A percentile compares a stretch with the other conserved stretches of the same genome.
Evolutionary conservation across 1,139 yeast genomes (phyloP).

Genomic region (Suhomyces bolitotheri): DNA sequence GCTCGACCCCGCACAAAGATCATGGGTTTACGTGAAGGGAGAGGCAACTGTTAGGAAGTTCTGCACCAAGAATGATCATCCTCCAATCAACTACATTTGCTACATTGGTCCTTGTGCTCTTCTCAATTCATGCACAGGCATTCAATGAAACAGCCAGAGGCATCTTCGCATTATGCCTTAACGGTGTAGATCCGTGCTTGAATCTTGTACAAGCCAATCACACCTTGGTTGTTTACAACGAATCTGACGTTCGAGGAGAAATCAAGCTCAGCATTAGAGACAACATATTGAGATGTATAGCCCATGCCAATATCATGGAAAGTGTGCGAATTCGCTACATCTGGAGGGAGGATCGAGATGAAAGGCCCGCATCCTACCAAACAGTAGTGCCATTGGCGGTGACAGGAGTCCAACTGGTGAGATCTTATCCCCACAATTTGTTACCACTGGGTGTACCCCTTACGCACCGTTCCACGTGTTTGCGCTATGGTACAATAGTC

Average conservation of each 20-base stretch:
- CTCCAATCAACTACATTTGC: too few relatives aligned
- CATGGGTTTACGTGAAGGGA: too few relatives aligned
- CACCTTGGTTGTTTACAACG: background rate
- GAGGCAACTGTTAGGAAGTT: too few relatives aligned
- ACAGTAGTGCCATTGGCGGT: background rate
- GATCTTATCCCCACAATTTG: too few relatives aligned
- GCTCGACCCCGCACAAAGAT: too few relatives aligned
- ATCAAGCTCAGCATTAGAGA: background rate
- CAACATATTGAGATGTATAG: background rate
- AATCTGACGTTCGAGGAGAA: background rate
- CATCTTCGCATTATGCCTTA: background rate
- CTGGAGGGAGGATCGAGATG: background rate
- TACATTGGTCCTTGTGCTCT: background rate
- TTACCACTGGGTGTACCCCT: background rate
- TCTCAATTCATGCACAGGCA: background rate
- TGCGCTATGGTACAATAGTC: too few relatives aligned
- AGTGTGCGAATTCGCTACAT: background rate
- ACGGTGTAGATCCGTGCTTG: background rate
- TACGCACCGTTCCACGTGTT: background rate
- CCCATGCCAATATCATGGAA: background rate
- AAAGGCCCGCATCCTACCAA: background rate
- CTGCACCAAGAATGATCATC: too few relatives aligned
- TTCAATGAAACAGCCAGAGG: background rate
- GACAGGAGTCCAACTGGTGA: background rate
- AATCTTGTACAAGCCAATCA: background rate